These are phyloP conservation scores for Lasiosphaeria hispida DNA, from an alignment of 495 filamentous ascomycete species.

Conservation along the genomic window DNA sequence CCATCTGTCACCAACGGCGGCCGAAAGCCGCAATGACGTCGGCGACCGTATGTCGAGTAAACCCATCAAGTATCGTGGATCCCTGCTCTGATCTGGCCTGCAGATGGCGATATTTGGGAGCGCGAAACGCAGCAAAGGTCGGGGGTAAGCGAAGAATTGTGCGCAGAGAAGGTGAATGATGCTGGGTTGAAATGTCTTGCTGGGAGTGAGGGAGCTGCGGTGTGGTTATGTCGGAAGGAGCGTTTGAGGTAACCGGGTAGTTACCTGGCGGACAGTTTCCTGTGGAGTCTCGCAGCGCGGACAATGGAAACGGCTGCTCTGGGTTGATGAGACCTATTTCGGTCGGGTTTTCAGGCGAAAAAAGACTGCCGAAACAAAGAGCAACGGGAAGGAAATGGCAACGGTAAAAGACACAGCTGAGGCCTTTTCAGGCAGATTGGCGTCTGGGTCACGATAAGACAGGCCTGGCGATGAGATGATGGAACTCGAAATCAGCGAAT, in stretches of 20 bases:
- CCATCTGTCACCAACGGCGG: conserved; percentile 19
- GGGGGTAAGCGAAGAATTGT: background rate
- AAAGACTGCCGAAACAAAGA: background rate
- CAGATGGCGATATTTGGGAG: too few species aligned
- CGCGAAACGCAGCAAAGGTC: background rate
- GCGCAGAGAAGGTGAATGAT: background rate
- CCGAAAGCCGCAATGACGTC: conserved; percentile 59
- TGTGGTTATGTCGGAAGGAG: background rate
- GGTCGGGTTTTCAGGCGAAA: background rate
- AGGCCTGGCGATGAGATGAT: background rate
- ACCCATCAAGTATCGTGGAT: conserved; percentile 27
- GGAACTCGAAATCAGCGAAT: background rate
- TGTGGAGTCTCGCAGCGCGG: too few species aligned
- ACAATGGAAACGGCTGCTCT: too few species aligned
- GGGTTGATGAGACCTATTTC: background rate
- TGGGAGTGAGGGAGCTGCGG: background rate
- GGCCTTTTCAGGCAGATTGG: conserved; percentile 7
- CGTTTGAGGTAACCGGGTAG: background rate
- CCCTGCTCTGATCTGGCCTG: too few species aligned
- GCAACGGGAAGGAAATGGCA: background rate
- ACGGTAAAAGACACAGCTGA: background rate
- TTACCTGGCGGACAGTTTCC: too few species aligned
- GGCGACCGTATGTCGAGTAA: conserved; percentile 53
- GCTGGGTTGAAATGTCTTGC: background rate
- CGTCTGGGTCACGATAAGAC: conserved; percentile 7